Evolutionary conservation across 768 basidiomycete genomes (phyloP).

Genomic region (Heimioporus sp.): DNA sequence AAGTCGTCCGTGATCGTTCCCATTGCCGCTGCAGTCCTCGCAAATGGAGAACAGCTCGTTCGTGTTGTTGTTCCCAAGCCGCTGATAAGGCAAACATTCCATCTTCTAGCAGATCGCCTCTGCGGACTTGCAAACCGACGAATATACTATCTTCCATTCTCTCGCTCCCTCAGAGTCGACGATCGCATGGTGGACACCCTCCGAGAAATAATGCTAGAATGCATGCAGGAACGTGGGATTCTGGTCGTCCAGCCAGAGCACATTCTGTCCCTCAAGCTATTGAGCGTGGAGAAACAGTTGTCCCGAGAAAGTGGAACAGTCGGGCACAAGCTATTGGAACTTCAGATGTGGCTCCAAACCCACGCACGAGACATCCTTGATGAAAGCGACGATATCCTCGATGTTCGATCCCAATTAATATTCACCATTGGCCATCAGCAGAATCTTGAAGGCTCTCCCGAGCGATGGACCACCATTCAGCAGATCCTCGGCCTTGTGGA

Average conservation of each 20-base stretch:
- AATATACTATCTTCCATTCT: constrained; percentile 47
- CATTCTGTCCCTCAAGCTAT: constrained; percentile 46
- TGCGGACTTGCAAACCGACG: constrained; percentile 42
- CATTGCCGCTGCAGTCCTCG: constrained; percentile 37
- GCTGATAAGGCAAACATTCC: constrained; percentile 43
- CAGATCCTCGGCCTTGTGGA: constrained; percentile 23
- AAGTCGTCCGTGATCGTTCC: constrained; percentile 47
- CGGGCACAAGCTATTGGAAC: constrained; percentile 20
- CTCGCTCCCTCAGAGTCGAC: constrained; percentile 29
- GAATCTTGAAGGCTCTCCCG: constrained; percentile 38
- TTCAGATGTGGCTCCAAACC: constrained; percentile 18
- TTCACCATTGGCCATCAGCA: constrained; percentile 42
- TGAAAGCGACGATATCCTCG: constrained; percentile 25
- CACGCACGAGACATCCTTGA: constrained; percentile 19
- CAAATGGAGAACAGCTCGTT: constrained; percentile 40
- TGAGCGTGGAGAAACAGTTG: constrained; percentile 37
- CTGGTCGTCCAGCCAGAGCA: constrained; percentile 50
- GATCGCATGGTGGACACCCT: constrained; percentile 18
- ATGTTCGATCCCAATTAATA: constrained; percentile 46
- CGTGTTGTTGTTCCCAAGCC: constrained; percentile 48
- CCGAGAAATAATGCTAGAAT: constrained; percentile 33
- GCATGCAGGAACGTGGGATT: constrained; percentile 36
- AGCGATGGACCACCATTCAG: constrained; percentile 42
- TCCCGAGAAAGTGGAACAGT: constrained; percentile 10
- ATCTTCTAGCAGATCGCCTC: constrained; percentile 39